Base-by-base conservation (phyloP, 352 stramenopile species). In the Thraustotheca clavata region DNA sequence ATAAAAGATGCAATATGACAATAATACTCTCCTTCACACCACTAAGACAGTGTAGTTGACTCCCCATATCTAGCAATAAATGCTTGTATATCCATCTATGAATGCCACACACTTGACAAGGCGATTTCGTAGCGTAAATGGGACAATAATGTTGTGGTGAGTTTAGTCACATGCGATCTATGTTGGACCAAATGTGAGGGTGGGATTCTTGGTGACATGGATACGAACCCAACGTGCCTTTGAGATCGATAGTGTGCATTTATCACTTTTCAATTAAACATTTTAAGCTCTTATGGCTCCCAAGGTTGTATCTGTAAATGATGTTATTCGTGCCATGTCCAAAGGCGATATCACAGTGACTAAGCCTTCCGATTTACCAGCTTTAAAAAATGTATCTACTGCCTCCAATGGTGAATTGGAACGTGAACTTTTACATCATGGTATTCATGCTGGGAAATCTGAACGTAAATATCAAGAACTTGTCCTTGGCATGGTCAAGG, bases 261-360 rank as follows among this genome's bases (percentile, higher is more conserved):
- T 43, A 16, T 43, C 43, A 52, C 43, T 52, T 26, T 52, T 52
- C 43, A 31, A 52, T 52, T 52, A 52, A 24, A 6, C n/a, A 52
- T 29, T 14, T 6, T 33, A 6, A 52, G 2, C 12, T 31, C 31
- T 14, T 2, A 52, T 52, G 43, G 43, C 43, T 31, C 43, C 43
- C 1, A 52, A 52, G n/a, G 43, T 52, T 14, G 43, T 52, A 11
- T 52, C 43, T 9, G 43, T 52, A 9, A 52, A 52, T 31, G 43
- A 52, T 31, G 43, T 52, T 31, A 52, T 52, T 18, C 43, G 43
- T 18, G 43, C 43, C 43, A 52, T 52, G 43, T 52, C 43, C 43
- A 52, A 52, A 31, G 43, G 43, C 43, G 43, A 52, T 31, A 52
- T 52, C 43, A 52, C 43, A 9, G 43, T 52, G 1, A 52, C 43